A percentile compares a stretch with the other conserved stretches of the same genome.
phyloP scores from a whole-genome alignment of 352 stramenopile species.

The Pythium dissotocum region DNA sequence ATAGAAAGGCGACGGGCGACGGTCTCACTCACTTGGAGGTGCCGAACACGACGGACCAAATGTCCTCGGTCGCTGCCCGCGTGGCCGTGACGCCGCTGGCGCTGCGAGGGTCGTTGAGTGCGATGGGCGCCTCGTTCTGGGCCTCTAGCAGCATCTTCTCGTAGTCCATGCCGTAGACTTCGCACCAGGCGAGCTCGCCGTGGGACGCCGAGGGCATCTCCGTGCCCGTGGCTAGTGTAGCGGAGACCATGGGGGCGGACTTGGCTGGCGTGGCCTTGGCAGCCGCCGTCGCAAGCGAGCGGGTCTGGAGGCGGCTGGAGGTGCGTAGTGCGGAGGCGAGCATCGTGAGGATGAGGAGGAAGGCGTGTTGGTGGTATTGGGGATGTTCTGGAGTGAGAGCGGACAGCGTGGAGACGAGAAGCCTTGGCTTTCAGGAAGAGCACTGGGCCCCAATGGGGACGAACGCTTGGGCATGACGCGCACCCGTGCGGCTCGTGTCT shows the following conservation, averaged over 20 bases:
- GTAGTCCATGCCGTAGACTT: conserved; percentile 81
- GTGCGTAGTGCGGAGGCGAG: conserved; percentile 17
- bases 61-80: conserved; percentile 17
- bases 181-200: conserved; percentile 69
- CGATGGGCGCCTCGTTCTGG: conserved; percentile 51
- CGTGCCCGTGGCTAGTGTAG: conserved; percentile 3
- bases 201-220: conserved; percentile 30
- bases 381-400: neutral
- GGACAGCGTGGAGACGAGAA: neutral
- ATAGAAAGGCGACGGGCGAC: neutral
- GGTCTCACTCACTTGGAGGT: conserved; percentile 5
- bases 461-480: neutral
- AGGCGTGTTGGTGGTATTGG: neutral
- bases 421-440: no score
- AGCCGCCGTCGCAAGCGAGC: conserved; percentile 13
- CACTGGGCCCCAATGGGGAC: neutral
- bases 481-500: conserved; percentile 29
- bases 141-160: conserved; percentile 63
- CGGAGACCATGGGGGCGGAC: conserved; percentile 19
- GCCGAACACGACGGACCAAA: conserved; percentile 34
- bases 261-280: conserved; percentile 26
- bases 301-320: conserved; percentile 1
- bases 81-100: neutral
- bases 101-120: conserved; percentile 17
- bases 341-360: neutral